A percentile compares a stretch with the other conserved stretches of the same genome.
Conservation (phyloP, 768 basidiomycete species). For the Macrocybe gigantea region DNA sequence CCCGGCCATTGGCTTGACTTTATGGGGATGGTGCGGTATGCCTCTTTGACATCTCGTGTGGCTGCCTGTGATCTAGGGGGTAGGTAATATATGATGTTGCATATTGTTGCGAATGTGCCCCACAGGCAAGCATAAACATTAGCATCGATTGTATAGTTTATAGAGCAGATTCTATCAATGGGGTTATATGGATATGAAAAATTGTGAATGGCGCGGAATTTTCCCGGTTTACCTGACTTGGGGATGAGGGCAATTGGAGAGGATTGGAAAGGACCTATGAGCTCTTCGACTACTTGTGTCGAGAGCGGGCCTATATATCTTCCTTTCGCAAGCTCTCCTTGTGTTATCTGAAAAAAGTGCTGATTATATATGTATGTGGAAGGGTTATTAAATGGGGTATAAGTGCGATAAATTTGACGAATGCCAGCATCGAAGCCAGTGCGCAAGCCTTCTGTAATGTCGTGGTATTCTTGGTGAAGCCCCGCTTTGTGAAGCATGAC, state of each 20-base stretch:
- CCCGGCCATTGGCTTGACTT: conserved; percentile 30
- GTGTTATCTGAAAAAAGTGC: conserved; percentile 4
- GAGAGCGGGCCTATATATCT: conserved; percentile 14
- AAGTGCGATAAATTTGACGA: conserved; percentile 17
- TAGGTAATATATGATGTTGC: conserved; percentile 13
- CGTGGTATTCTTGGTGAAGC: conserved; percentile 18
- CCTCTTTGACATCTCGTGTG: conserved; percentile 28
- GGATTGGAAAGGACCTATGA: conserved; percentile 21
- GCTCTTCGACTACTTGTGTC: conserved; percentile 6
- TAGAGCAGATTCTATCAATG: conserved; percentile 8
- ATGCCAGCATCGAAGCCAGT: conserved; percentile 31
- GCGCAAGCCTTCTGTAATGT: conserved; percentile 14
- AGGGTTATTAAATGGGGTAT: conserved; percentile 24
- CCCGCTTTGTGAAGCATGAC: conserved; percentile 6
- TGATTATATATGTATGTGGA: too few species aligned
- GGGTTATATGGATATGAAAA: conserved; percentile 14
- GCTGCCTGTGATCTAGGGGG: conserved; percentile 25
- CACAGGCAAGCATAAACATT: conserved; percentile 21
- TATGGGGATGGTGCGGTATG: conserved; percentile 27
- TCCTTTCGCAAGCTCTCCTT: conserved; percentile 7
- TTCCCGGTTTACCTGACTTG: conserved; percentile 14
- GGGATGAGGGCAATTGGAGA: conserved; percentile 19
- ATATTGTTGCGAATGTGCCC: conserved; percentile 20
- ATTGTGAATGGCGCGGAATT: conserved; percentile 20
- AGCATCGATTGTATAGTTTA: conserved; percentile 18